Base-by-base conservation (phyloP, 1,284 basidiomycete genomes). In the Cryptococcus amylolentus region DNA sequence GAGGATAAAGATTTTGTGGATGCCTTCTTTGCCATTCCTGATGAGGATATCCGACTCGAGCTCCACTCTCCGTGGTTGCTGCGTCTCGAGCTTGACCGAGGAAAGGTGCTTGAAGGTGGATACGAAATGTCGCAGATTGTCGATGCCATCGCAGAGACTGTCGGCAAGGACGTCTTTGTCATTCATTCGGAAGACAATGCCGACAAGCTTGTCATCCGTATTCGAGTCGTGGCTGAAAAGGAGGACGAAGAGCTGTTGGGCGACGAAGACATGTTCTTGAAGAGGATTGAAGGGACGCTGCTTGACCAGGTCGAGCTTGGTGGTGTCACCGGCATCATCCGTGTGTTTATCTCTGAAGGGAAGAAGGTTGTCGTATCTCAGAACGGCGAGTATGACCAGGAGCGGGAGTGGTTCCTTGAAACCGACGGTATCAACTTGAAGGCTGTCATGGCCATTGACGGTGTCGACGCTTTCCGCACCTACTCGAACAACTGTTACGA, bases 121-220 rank as follows among this genome's bases (percentile, higher is more conserved):
- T 82, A 97, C 65, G 91, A 88, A 14, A 98, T 98, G 92, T 84
- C 89, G 48, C 91, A 93, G 65, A 94, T 99, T 49, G 94, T 95
- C 7, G 87, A 89, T 63, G 88, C 89, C 54, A 97, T 99, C 61
- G 88, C 89, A 31, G 89, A 93, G 76, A 93, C 86, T 67, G 98
- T 98, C 81, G 92, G 95, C 72, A 88, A 90, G 14, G 96, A 98
- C 73, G 82, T 98, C 43, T 98, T 97, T 77, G 93, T 98, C 73
- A 97, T 98, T 71, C 97, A 92, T 86, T 95, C 90, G 63, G 95
- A 98, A 82, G 96, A 98, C 78, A 97, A 98, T 78, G 91, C 94
- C 3, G 91, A 96, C 76, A 95, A 97, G 80, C 86, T 98, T 16
- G 86, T 98, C 66, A 89, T 99, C 71, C 95, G 96, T 60, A 95